Base-by-base conservation (phyloP, 192 early-diverging fungal species). In the Linnemannia elongata region DNA sequence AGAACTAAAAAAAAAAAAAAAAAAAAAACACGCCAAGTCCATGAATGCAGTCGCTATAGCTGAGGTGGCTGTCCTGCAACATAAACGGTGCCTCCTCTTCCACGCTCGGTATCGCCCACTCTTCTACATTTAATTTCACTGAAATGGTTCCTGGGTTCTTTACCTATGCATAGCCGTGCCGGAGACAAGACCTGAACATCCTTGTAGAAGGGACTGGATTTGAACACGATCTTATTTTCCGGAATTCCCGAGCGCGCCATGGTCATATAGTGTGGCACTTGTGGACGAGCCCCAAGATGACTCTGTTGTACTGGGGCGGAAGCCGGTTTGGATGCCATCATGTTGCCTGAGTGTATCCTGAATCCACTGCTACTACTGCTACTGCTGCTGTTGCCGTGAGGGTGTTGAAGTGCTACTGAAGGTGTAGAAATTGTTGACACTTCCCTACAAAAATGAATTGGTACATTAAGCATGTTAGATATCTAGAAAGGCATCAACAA, bases 191-290 rank as follows among this genome's bases (percentile, higher is more conserved):
- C 78, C 54, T 87, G 79, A 6, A 81, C 35, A 42, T 81, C 85
- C 45, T 70, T 77, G 54, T 80, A 87, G 41, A 87, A 87, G 44
- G 85, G 85, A 41, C 85, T 87, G 10, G 85, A 78, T 60, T 87
- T 87, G 68, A 81, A 87, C 17, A 70, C 55, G 4, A 66, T 66
- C 27, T 30, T 66, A 30, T 27, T 66, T 12, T 66, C 60, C 70
- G 22, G 35, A 24, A 35, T 6, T 22, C 38, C 41, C 41, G 38
- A 33, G 8, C 41, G 70, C 42, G 70, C 70, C 41, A 41, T 41
- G 33, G 70, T 18, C 70, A 41, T 38, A 39, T 41, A 72, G n/a
- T 38, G 70, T 27, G 70, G 70, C 39, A 35, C 24, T 24, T 42
- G 41, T 41, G 70, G 39, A 41, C 70, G 70, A 27, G 4, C 60